Percentiles rank a stretch among this genome's conserved stretches.
These are phyloP conservation scores for Ophiorrhiza pumila DNA, from an alignment of 257 asterid genomes.

Conservation along the genomic window DNA sequence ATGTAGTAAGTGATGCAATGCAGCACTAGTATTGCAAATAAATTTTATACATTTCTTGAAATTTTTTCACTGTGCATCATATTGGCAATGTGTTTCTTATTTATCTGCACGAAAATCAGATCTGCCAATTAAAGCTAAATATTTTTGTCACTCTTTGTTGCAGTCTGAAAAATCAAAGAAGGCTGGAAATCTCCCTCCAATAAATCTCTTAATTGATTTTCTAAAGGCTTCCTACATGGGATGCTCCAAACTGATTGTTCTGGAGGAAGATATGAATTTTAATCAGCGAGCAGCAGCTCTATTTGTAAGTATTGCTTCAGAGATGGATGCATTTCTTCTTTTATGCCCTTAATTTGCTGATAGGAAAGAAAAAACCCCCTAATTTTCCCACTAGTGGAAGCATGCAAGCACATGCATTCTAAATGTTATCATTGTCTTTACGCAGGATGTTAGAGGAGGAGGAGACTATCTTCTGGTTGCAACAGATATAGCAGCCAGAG, in stretches of 20 bases:
- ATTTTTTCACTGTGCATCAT: neutral
- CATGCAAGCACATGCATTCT: neutral
- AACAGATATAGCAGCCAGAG: slow-evolving; percentile 86
- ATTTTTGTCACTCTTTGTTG: neutral
- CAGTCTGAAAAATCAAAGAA: slow-evolving; percentile 94
- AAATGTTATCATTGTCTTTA: slow-evolving; percentile 13
- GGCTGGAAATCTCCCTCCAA: slow-evolving; percentile 69
- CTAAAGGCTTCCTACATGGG: slow-evolving; percentile 41
- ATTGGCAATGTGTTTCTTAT: neutral
- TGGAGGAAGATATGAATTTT: slow-evolving; percentile 83
- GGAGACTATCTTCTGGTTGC: slow-evolving; percentile 76
- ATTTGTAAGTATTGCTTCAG: slow-evolving; percentile 39
- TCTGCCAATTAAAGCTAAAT: neutral
- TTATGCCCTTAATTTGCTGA: slow-evolving; percentile 8
- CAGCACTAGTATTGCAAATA: neutral
- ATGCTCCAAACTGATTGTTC: slow-evolving; percentile 51
- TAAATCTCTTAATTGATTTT: slow-evolving; percentile 52
- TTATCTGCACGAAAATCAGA: neutral
- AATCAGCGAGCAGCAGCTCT: slow-evolving; percentile 74
- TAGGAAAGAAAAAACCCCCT: neutral
- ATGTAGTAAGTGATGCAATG: neutral
- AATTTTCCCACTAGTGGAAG: neutral
- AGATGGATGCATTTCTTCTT: slow-evolving; percentile 6
- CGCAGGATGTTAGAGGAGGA: slow-evolving; percentile 66
- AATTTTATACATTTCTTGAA: neutral